Conservation (phyloP, 345 rosid genomes). For the Gynandropsis gynandra region DNA sequence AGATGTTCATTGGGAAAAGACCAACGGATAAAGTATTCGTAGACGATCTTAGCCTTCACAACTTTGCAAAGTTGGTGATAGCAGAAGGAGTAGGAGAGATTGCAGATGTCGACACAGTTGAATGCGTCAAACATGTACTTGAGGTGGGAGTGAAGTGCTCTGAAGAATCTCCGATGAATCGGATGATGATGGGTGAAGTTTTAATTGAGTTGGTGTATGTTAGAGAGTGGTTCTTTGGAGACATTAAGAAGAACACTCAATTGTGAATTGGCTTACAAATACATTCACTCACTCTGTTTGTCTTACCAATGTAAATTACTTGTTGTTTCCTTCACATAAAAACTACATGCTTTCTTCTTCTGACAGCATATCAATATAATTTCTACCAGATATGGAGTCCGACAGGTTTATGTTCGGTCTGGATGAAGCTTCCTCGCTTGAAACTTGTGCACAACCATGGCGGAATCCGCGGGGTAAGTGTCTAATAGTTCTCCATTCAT, state of each 20-base stretch:
- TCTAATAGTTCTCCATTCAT: too few relatives aligned
- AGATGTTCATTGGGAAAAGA: conserved; percentile 15
- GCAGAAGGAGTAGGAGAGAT: conserved; percentile 9
- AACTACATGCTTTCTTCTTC: too few relatives aligned
- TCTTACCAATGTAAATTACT: too few relatives aligned
- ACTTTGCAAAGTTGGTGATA: background rate
- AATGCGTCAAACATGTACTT: conserved; percentile 17
- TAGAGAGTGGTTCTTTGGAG: background rate
- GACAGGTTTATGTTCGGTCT: too few relatives aligned
- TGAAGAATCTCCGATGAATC: conserved; percentile 11
- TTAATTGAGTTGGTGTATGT: conserved; percentile 11
- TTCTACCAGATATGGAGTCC: too few relatives aligned
- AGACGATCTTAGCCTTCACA: conserved; percentile 15
- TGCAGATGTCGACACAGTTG: conserved; percentile 4
- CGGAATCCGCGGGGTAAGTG: too few relatives aligned
- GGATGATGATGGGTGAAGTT: conserved; percentile 18
- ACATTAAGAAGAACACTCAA: background rate
- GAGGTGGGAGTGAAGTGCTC: conserved; percentile 17
- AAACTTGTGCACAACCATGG: too few relatives aligned
- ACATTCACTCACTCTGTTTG: too few relatives aligned
- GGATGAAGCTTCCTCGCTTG: too few relatives aligned
- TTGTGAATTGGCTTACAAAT: too few relatives aligned
- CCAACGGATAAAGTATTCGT: conserved; percentile 18
- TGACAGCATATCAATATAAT: too few relatives aligned
- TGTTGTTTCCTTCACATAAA: too few relatives aligned